Percentiles rank a stretch among this genome's conserved stretches.
Conservation (phyloP, 257 asterid genomes). For the Marsdenia floribunda region DNA sequence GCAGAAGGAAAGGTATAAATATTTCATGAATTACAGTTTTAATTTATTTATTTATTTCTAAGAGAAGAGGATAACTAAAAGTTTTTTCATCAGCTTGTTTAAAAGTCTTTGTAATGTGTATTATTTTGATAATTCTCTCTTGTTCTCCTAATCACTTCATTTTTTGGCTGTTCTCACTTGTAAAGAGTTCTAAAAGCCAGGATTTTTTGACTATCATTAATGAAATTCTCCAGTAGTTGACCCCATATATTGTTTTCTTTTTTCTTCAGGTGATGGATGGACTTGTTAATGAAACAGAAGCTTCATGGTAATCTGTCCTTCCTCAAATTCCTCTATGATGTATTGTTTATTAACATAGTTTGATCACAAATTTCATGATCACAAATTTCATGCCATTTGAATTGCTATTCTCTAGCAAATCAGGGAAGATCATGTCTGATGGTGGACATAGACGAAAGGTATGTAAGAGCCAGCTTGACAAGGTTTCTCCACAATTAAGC, state of each 20-base stretch:
- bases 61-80: too few relatives aligned
- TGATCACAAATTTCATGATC: not conserved
- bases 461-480: constrained; percentile 6
- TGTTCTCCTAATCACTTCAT: not conserved
- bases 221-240: constrained; percentile 3
- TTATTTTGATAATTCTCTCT: not conserved
- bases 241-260: not conserved
- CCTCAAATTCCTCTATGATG: constrained; percentile 3
- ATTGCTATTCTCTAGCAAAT: constrained; percentile 12
- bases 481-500: constrained; percentile 4
- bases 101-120: not conserved
- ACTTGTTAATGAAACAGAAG: not conserved
- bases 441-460: constrained; percentile 19
- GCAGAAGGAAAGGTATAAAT: constrained; percentile 19
- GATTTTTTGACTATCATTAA: not conserved
- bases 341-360: not conserved
- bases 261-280: constrained; percentile 12
- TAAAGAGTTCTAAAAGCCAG: not conserved
- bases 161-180: not conserved
- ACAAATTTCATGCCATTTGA: not conserved
- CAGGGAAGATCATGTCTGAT: constrained; percentile 5
- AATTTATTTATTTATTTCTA: too few relatives aligned
- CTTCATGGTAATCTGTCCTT: constrained; percentile 20
- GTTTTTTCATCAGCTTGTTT: not conserved
- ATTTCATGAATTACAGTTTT: not conserved